Percentiles rank a stretch among this genome's conserved stretches.
Evolutionary conservation across 805 yeast species (phyloP).

Genomic region (Candida krabiensis): DNA sequence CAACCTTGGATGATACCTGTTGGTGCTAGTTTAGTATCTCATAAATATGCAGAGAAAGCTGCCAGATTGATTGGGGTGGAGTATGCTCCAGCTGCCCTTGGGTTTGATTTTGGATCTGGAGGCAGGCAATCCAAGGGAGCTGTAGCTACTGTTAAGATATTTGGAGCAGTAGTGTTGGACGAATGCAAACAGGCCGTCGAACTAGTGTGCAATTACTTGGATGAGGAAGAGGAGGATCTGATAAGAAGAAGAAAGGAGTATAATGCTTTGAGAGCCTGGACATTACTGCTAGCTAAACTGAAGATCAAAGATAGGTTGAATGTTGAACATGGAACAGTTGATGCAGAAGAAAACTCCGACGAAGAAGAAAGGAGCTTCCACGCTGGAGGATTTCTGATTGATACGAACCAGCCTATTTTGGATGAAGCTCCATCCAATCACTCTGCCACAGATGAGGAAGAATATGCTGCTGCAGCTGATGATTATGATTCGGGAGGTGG

Average conservation of each 20-base stretch:
- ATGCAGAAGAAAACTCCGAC: constrained; percentile 20
- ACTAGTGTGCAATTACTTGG: constrained; percentile 47
- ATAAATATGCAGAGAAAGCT: constrained; percentile 62
- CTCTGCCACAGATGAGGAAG: constrained; percentile 5
- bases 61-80: constrained; percentile 71
- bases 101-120: constrained; percentile 69
- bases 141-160: constrained; percentile 60
- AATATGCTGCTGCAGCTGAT: constrained; percentile 2
- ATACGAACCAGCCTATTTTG: too few relatives aligned
- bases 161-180: constrained; percentile 73
- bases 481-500: constrained; percentile 8
- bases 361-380: constrained; percentile 10
- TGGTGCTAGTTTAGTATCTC: constrained; percentile 64
- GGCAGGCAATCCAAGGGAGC: constrained; percentile 30
- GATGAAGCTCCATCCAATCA: too few relatives aligned
- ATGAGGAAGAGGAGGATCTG: constrained; percentile 49
- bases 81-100: constrained; percentile 83
- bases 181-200: constrained; percentile 62
- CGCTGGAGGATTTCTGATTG: too few relatives aligned
- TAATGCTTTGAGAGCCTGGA: constrained; percentile 55
- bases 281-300: constrained; percentile 48
- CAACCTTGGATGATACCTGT: constrained; percentile 78
- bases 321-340: constrained; percentile 46
- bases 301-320: constrained; percentile 48
- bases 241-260: constrained; percentile 44